Conservation (phyloP, 2,329 filamentous ascomycete species). For the Ceratocystis harringtonii region DNA sequence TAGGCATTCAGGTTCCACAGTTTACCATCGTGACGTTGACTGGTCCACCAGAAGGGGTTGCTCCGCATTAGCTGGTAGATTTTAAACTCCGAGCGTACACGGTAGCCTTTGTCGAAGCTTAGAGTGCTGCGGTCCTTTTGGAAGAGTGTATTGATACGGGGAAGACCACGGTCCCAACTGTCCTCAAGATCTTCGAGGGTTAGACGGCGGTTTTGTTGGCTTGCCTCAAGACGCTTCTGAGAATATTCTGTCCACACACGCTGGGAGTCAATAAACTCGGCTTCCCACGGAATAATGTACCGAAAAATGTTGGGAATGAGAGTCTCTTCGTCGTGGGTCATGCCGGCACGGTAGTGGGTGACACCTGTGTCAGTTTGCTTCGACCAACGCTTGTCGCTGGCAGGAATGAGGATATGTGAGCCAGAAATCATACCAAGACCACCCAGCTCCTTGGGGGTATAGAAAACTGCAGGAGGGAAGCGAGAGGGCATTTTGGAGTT, state of each 20-base stretch:
- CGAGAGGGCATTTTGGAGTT: constrained; percentile 99
- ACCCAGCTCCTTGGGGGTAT: constrained; percentile 94
- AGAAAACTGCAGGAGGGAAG: constrained; percentile 96
- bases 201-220: constrained; percentile 87
- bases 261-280: constrained; percentile 97
- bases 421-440: constrained; percentile 98
- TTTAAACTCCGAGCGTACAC: constrained; percentile 91
- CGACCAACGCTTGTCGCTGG: constrained; percentile 94
- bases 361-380: constrained; percentile 97
- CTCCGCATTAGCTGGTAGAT: constrained; percentile 98
- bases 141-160: constrained; percentile 96
- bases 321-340: constrained; percentile 97
- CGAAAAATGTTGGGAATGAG: constrained; percentile 98
- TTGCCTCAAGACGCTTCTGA: constrained; percentile 90
- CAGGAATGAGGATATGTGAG: constrained; percentile 91
- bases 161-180: constrained; percentile 93
- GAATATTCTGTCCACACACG: constrained; percentile 99
- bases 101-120: constrained; percentile 97
- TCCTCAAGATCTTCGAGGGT: constrained; percentile 95
- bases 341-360: constrained; percentile 90
- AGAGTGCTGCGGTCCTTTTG: constrained; percentile 95
- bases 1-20: constrained; percentile 95
- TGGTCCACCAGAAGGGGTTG: constrained; percentile 99
- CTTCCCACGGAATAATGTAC: constrained; percentile 98
- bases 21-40: constrained; percentile 91